Base-by-base conservation (phyloP, 2,329 filamentous ascomycete species). In the Fusarium concolor region DNA sequence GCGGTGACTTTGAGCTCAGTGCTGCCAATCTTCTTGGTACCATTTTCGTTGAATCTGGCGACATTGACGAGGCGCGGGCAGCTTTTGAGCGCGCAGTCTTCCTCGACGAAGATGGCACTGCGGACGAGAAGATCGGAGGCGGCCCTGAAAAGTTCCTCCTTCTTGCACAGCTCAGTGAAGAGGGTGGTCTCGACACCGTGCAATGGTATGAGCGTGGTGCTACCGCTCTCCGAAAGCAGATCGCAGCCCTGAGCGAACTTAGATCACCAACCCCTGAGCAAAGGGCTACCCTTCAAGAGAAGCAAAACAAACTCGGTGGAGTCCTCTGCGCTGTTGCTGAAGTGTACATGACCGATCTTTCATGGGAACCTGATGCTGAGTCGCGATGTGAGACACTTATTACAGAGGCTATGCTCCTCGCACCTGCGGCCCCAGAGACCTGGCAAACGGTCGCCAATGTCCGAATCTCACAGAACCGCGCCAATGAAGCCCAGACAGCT, bases 331-430 rank as follows among this genome's bases (percentile, higher is more conserved):
- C 92, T 28, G 93, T 98, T 63, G 90, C 93, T 9, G 96, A 99
- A 82, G 93, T 99, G 49, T 99, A 97, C 84, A 99, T 99, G 96
- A 99, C 96, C 12, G 96, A 99, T 82, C 82, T 98, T 73, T 96
- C 92, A 74, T 96, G 87, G 93, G 94, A 97, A 80, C 89, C 90
- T 52, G 94, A 97, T 76, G 96, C 95, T 7, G 96, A 99, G 82
- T 83, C 87, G 70, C 88, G 90, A 71, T 99, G 96, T 82, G 95
- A 99, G 80, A 83, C 88, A 7, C 88, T 97, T 61, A 88, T 98
- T 67, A 97, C 94, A 8, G 94, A 99, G 82, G 96, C 96, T 26
- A 90, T 96, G 57, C 83, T 97, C 73, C 88, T 96, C 64, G 92
- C 92, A 60, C 94, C 95, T 6, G 87, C 90, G 56, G 90, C 89